Percentiles rank a stretch among this genome's conserved stretches.
Evolutionary conservation across 768 basidiomycete genomes (phyloP).

Genomic region (Termitomyces sp.): DNA sequence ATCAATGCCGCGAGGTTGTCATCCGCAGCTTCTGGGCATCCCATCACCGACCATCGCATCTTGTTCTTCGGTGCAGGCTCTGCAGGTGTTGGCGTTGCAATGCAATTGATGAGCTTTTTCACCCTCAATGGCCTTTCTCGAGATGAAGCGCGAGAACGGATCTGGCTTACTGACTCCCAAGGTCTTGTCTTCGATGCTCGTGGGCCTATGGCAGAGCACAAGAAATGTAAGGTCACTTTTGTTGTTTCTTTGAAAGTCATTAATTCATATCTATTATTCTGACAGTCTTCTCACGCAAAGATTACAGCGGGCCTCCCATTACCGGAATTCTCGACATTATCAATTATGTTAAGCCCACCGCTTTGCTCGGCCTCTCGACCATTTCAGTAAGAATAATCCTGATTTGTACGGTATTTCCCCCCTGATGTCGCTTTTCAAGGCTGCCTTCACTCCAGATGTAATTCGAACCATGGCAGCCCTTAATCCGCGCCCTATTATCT

Average conservation of each 20-base stretch:
- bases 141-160: conserved; percentile 69
- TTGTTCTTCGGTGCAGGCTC: conserved; percentile 93
- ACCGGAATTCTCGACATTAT: conserved; percentile 73
- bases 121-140: conserved; percentile 69
- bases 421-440: conserved; percentile 27
- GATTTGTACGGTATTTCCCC: background rate
- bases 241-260: background rate
- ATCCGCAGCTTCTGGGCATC: conserved; percentile 60
- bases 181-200: conserved; percentile 78
- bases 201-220: conserved; percentile 74
- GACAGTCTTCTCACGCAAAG: conserved; percentile 75
- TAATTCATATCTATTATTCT: background rate
- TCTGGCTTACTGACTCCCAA: conserved; percentile 85
- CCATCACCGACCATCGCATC: conserved; percentile 73
- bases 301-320: conserved; percentile 75
- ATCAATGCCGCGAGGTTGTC: conserved; percentile 81
- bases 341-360: conserved; percentile 80
- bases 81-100: conserved; percentile 89
- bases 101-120: conserved; percentile 87
- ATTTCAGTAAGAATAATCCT: conserved; percentile 41
- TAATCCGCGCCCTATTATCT: conserved; percentile 84
- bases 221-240: conserved; percentile 53
- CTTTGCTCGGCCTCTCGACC: conserved; percentile 87
- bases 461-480: conserved; percentile 72
- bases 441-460: conserved; percentile 70